Base-by-base conservation (phyloP, 192 early-diverging fungal genomes). In the Phlyctochytrium planicorne region DNA sequence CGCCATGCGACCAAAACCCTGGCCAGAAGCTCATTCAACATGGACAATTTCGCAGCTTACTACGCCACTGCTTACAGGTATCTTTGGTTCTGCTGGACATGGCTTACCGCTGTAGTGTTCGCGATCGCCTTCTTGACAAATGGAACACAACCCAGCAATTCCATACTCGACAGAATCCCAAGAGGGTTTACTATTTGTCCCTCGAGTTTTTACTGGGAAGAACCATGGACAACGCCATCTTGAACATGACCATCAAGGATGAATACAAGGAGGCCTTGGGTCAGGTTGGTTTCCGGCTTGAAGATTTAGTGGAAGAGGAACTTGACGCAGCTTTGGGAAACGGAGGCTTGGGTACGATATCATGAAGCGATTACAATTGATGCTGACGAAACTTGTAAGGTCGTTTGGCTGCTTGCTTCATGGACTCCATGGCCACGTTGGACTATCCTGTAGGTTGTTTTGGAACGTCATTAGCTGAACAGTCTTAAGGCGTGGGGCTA, bases 341-440 rank as follows among this genome's bases (percentile, higher is more conserved):
- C 73, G 97, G 97, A 67, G 97, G 97, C 73, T 82, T 98, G 4
- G 97, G 95, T 59, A 53, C n/a, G n/a, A n/a, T n/a, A n/a, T n/a
- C n/a, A n/a, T n/a, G n/a, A n/a, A n/a, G n/a, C n/a, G n/a, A n/a
- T 10, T n/a, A 4, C 6, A 62, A 14, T 50, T 37, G 35, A 50
- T 30, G 23, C 63, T 3, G 6, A n/a, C 17, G 6, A 10, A 27
- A 72, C 65, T 75, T 4, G n/a, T n/a, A n/a, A n/a, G n/a, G n/a
- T n/a, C 92, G 96, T 34, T 82, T 98, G 60, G 97, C 97, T 1
- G 97, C 97, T 47, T 98, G 97, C 76, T 98, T 95, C 68, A 94
- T 98, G 88, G 84, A 97, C 78, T 96, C 95, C 33, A 74, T 98
- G 74, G 94, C 97, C 32, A 93, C 93, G 61, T 75, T 91, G 25